A percentile compares a stretch with the other conserved stretches of the same genome.
These are phyloP conservation scores for Camellia granthamiana DNA, from an alignment of 148 eudicot genomes.

Conservation along the genomic window DNA sequence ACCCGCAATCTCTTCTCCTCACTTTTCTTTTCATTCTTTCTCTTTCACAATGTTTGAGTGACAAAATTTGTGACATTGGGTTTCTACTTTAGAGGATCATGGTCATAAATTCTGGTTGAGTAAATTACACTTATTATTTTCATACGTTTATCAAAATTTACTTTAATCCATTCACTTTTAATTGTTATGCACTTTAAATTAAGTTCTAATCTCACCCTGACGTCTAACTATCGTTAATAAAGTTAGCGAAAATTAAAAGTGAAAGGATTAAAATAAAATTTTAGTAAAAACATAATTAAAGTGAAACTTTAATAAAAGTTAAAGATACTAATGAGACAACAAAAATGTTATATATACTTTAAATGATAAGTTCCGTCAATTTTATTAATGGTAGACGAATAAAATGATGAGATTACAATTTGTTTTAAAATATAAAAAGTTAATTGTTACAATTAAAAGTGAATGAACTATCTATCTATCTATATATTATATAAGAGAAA, in stretches of 20 bases:
- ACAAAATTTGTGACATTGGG: neutral
- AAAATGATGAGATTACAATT: too few species aligned
- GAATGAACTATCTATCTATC: neutral
- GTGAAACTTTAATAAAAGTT: neutral
- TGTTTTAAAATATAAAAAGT: too few species aligned
- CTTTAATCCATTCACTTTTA: neutral
- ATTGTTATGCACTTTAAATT: too few species aligned
- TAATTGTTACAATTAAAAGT: too few species aligned
- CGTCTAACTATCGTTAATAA: neutral
- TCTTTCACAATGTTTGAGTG: neutral
- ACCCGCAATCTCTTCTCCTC: neutral
- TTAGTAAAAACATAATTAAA: too few species aligned
- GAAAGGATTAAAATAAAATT: too few species aligned
- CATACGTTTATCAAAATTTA: neutral
- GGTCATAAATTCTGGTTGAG: neutral
- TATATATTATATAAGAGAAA: too few species aligned
- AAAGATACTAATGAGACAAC: neutral
- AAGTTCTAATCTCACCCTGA: neutral
- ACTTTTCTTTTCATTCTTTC: neutral
- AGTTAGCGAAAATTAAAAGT: too few species aligned
- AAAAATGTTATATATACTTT: neutral
- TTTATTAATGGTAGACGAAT: too few species aligned
- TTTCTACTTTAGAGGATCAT: neutral
- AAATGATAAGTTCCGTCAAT: too few species aligned
- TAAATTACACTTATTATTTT: too few species aligned